These are phyloP conservation scores for Saccharomycopsis sp. DNA, from an alignment of 805 yeast species.

Conservation along the genomic window DNA sequence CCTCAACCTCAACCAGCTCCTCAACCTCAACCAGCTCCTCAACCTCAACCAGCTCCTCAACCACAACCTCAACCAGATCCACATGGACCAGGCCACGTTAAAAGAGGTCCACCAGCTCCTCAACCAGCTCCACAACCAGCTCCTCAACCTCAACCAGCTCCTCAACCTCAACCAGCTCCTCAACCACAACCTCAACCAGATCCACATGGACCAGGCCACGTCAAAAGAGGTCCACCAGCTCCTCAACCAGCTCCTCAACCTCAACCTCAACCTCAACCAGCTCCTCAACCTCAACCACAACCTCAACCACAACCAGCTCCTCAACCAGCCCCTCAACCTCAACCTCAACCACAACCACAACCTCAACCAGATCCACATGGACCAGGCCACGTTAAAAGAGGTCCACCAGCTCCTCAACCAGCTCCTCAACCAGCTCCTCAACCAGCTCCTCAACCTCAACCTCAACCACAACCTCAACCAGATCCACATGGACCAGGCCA, in stretches of 20 bases:
- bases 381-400: neutral
- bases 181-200: neutral
- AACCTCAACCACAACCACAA: neutral
- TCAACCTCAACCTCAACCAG: no score
- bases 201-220: no score
- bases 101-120: no score
- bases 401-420: neutral
- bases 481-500: no score
- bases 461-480: constrained; percentile 1
- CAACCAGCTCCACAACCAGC: neutral
- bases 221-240: no score
- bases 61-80: constrained; percentile 1
- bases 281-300: neutral
- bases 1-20: neutral
- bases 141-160: neutral
- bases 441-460: neutral
- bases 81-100: no score
- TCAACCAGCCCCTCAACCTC: no score
- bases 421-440: neutral
- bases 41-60: neutral
- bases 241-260: no score
- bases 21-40: neutral
- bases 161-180: neutral
- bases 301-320: neutral
- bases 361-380: neutral